A percentile compares a stretch with the other conserved stretches of the same genome.
These are phyloP conservation scores for Gossypium gossypioides DNA, from an alignment of 441 rosid species.

Conservation along the genomic window DNA sequence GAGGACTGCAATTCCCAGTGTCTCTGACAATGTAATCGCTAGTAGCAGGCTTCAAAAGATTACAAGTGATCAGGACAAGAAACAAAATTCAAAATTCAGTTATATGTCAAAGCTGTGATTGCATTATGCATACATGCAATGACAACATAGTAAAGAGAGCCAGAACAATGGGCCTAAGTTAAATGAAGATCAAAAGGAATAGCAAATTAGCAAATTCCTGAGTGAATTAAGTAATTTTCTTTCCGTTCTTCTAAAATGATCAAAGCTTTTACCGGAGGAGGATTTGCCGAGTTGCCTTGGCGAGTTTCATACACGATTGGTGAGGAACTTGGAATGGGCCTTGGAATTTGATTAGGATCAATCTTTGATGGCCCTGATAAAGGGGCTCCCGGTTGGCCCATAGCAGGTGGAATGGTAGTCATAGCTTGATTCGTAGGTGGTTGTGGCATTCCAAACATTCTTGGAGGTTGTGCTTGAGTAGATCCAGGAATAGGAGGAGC, in stretches of 20 bases:
- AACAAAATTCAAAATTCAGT: neutral
- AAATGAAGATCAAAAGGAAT: neutral
- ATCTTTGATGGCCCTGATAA: conserved; percentile 35
- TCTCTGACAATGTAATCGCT: conserved; percentile 48
- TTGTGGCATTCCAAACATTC: conserved; percentile 39
- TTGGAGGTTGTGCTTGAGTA: conserved; percentile 36
- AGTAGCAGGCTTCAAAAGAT: conserved; percentile 48
- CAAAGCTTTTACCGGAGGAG: conserved; percentile 40
- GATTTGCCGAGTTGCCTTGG: conserved; percentile 43
- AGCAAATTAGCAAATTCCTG: neutral
- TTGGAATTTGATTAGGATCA: conserved; percentile 49
- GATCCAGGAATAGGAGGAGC: conserved; percentile 31
- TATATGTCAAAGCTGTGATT: neutral
- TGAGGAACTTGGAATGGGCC: conserved; percentile 47
- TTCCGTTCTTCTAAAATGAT: neutral
- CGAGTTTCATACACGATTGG: conserved; percentile 44
- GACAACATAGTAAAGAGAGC: neutral
- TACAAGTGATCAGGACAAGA: conserved; percentile 7
- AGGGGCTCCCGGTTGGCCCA: conserved; percentile 41
- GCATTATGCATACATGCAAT: neutral
- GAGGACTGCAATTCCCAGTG: conserved; percentile 60
- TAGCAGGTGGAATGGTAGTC: conserved; percentile 37
- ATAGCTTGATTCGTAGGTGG: conserved; percentile 39
- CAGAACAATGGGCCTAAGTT: neutral
- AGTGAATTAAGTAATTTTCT: neutral